A percentile compares a stretch with the other conserved stretches of the same genome.
These are phyloP conservation scores for Coemansia sp. DNA, from an alignment of 192 early-diverging fungal species.

Conservation along the genomic window DNA sequence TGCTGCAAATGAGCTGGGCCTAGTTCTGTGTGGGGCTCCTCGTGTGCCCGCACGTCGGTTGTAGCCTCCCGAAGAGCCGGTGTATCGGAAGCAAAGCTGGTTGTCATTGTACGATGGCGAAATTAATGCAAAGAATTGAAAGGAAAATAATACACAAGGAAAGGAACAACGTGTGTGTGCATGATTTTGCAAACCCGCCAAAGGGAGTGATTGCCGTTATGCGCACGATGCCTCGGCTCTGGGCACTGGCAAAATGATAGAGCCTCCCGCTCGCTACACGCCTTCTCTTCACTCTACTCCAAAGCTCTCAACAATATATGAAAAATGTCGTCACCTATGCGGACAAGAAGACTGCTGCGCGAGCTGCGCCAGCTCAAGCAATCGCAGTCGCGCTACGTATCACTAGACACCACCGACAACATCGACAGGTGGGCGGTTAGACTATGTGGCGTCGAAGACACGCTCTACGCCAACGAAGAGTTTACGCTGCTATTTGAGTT, in stretches of 20 bases:
- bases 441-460: constrained; percentile 63
- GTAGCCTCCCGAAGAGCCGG: not conserved
- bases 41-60: not conserved
- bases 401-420: constrained; percentile 35
- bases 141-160: not conserved
- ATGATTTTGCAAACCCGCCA: not conserved
- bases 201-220: not conserved
- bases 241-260: not conserved
- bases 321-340: constrained; percentile 18
- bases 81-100: not conserved
- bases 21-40: not conserved
- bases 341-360: constrained; percentile 42
- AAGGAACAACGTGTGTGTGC: not conserved
- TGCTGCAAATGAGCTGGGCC: not conserved
- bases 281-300: not conserved
- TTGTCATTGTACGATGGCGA: constrained; percentile 2
- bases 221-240: not conserved
- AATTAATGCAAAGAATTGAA: not conserved
- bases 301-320: not conserved
- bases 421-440: constrained; percentile 63
- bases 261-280: not conserved
- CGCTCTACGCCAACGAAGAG: constrained; percentile 60
- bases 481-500: constrained; percentile 67
- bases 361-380: constrained; percentile 43
- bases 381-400: constrained; percentile 9